A percentile compares a stretch with the other conserved stretches of the same genome.
phyloP scores from a whole-genome alignment of 2,329 filamentous ascomycete species.

The Fusarium decemcellulare region DNA sequence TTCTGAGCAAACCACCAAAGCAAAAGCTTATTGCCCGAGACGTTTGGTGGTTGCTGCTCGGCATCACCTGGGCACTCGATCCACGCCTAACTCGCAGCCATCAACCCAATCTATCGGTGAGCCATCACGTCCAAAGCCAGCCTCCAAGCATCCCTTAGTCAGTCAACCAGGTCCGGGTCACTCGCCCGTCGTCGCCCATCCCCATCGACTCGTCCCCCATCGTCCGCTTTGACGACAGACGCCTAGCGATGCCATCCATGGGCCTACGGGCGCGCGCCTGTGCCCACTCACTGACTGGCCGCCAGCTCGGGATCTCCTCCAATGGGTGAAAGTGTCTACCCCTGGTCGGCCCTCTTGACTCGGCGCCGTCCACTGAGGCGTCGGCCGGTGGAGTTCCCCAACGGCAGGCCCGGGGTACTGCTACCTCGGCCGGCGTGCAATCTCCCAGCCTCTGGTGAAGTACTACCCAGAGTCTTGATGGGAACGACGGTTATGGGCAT shows the following conservation, averaged over 20 bases:
- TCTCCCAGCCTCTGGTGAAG: conserved; percentile 43
- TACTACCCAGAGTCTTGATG: conserved; percentile 24
- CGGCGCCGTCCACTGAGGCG: conserved; percentile 41
- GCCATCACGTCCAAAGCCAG: conserved; percentile 2
- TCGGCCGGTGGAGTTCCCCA: conserved; percentile 39
- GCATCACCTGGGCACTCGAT: conserved; percentile 29
- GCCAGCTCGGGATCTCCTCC: conserved; percentile 15
- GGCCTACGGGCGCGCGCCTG: conserved; percentile 25
- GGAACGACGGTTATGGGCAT: conserved; percentile 27
- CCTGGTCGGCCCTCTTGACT: conserved; percentile 39
- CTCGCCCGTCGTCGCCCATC: no score
- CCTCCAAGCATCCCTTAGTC: conserved; percentile 5
- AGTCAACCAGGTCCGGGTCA: conserved; percentile 9
- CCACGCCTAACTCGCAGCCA: conserved; percentile 20
- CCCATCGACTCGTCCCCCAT: conserved; percentile 1
- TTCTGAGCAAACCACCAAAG: conserved; percentile 11
- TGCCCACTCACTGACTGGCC: conserved; percentile 20
- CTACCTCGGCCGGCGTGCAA: conserved; percentile 41
- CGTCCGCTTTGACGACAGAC: conserved; percentile 12
- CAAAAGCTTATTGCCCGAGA: conserved; percentile 26
- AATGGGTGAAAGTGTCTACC: conserved; percentile 16
- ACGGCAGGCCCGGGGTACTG: conserved; percentile 38
- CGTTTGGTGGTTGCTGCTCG: conserved; percentile 4
- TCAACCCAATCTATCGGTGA: conserved; percentile 32
- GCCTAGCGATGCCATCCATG: conserved; percentile 11